Conservation (phyloP, 1,139 yeast species). For the Maudiozyma humilis region DNA sequence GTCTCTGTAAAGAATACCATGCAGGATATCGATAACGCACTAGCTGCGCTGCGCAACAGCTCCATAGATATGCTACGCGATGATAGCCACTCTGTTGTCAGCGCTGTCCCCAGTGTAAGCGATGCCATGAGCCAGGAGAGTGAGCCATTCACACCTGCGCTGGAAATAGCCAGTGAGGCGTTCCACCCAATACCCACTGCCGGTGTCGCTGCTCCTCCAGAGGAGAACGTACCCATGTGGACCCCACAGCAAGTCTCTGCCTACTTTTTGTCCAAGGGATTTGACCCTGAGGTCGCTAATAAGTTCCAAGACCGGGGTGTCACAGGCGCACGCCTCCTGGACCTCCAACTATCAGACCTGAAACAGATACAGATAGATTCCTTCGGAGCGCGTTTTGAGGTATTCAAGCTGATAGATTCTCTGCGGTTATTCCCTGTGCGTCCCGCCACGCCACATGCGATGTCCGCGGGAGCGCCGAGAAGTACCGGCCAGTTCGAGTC, state of each 20-base stretch:
- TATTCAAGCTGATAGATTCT: constrained; percentile 78
- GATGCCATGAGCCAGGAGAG: not conserved
- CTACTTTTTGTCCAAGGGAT: constrained; percentile 65
- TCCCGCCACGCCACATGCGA: not conserved
- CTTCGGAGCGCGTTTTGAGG: constrained; percentile 90
- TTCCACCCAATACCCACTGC: not conserved
- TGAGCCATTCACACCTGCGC: not conserved
- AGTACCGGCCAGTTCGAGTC: constrained; percentile 40
- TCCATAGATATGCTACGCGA: constrained; percentile 12
- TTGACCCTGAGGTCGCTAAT: constrained; percentile 60
- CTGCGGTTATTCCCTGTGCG: constrained; percentile 29
- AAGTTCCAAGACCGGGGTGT: constrained; percentile 82
- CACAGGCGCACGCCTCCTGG: constrained; percentile 75
- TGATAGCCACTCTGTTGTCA: not conserved
- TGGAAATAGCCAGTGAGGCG: not conserved
- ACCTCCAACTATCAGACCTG: constrained; percentile 73
- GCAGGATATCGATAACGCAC: constrained; percentile 77
- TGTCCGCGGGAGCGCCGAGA: constrained; percentile 10
- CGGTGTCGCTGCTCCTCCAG: constrained; percentile 33
- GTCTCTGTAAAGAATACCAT: constrained; percentile 50
- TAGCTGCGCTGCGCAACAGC: constrained; percentile 54
- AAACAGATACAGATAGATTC: constrained; percentile 87
- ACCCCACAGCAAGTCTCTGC: constrained; percentile 75
- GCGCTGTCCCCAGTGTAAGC: not conserved
- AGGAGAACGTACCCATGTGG: constrained; percentile 51